phyloP scores from a whole-genome alignment of 129 eudicot species.

The Silybum marianum region DNA sequence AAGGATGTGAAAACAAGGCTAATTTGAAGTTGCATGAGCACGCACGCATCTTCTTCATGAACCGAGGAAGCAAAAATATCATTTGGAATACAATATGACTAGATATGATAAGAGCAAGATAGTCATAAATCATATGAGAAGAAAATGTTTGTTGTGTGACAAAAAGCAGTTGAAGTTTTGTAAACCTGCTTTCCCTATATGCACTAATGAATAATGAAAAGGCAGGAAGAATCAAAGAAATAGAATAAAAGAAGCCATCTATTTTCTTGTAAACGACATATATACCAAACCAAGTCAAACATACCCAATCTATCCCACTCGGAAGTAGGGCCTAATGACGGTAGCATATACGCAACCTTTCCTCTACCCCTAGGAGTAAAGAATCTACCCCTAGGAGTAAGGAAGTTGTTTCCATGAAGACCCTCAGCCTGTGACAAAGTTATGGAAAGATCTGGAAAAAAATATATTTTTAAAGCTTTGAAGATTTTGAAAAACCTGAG shows the following conservation, averaged over 20 bases:
- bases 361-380: background rate
- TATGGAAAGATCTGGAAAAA: background rate
- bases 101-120: background rate
- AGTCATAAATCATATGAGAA: background rate
- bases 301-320: background rate
- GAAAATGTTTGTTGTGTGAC: background rate
- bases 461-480: background rate
- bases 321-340: background rate
- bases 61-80: background rate
- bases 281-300: background rate
- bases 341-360: background rate
- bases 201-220: background rate
- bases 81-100: background rate
- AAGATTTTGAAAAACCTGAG: background rate
- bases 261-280: background rate
- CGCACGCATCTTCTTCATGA: background rate
- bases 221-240: background rate
- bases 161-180: background rate
- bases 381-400: background rate
- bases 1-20: background rate
- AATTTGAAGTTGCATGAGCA: background rate
- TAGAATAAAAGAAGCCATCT: background rate
- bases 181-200: background rate
- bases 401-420: background rate
- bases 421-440: background rate